Percentiles rank a stretch among this genome's conserved stretches.
phyloP scores from a whole-genome alignment of 202 grass and related monocot species.

The Carex sylvatica region DNA sequence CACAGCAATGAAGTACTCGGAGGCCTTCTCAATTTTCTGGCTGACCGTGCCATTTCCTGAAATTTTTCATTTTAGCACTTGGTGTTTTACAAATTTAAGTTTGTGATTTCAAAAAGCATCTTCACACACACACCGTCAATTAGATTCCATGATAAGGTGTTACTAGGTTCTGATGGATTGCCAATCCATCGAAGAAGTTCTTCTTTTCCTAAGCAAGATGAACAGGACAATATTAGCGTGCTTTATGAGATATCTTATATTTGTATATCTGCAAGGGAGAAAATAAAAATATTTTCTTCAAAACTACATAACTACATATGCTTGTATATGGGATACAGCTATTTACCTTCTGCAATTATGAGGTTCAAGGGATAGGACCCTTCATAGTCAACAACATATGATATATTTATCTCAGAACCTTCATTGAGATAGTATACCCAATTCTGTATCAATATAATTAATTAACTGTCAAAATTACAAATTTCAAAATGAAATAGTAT shows the following conservation, averaged over 20 bases:
- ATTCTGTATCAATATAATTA: slow-evolving; percentile 33
- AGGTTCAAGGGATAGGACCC: slow-evolving; percentile 38
- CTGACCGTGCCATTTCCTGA: slow-evolving; percentile 49
- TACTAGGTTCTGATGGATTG: slow-evolving; percentile 46
- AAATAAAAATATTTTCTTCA: neutral
- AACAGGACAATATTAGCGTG: neutral
- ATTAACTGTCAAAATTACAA: neutral
- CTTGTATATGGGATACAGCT: neutral
- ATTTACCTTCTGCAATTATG: slow-evolving; percentile 53
- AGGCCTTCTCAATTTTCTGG: slow-evolving; percentile 31
- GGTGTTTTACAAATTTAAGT: slow-evolving; percentile 1
- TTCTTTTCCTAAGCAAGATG: slow-evolving; percentile 37
- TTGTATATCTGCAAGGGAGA: neutral
- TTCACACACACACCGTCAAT: slow-evolving; percentile 40
- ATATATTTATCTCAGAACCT: slow-evolving; percentile 39
- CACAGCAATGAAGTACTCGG: slow-evolving; percentile 58
- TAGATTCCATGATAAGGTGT: slow-evolving; percentile 38
- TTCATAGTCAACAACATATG: slow-evolving; percentile 39
- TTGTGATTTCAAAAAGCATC: neutral
- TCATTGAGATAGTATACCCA: slow-evolving; percentile 60
- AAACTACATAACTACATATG: neutral
- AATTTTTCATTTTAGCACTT: slow-evolving; percentile 2
- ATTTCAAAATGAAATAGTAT: neutral
- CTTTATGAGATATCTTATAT: neutral
- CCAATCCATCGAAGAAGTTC: slow-evolving; percentile 40